A percentile compares a stretch with the other conserved stretches of the same genome.
Conservation (phyloP, 2,329 filamentous ascomycete genomes). For the Ophiosphaerella herpotricha region DNA sequence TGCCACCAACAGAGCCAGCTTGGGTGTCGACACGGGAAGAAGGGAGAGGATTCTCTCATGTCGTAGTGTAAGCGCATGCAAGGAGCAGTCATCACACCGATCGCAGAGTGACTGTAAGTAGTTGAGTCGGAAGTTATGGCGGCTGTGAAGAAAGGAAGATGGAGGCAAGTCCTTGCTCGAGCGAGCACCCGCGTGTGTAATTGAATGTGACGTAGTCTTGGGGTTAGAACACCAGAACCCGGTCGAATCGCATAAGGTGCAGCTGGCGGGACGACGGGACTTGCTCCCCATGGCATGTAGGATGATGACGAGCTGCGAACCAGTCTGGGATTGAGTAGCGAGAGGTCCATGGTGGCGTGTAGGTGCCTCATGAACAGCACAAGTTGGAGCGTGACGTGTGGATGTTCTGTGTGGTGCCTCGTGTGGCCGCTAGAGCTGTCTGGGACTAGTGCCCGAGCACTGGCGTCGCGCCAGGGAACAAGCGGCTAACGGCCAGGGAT, state of each 20-base stretch:
- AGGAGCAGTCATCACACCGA: slow-evolving; percentile 1
- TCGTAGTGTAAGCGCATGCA: background rate
- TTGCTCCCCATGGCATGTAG: too few relatives aligned
- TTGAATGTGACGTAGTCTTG: slow-evolving; percentile 1
- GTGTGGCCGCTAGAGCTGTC: too few relatives aligned
- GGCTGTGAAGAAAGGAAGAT: background rate
- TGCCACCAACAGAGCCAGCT: background rate
- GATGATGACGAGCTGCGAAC: too few relatives aligned
- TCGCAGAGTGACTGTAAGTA: slow-evolving; percentile 1
- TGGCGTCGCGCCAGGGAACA: slow-evolving; percentile 16
- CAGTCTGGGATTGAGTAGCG: too few relatives aligned
- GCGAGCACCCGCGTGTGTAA: slow-evolving; percentile 9
- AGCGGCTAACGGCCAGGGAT: slow-evolving; percentile 13
- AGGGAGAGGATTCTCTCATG: background rate
- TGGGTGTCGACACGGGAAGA: background rate
- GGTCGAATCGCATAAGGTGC: background rate
- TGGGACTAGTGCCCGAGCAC: background rate
- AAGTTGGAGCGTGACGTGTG: too few relatives aligned
- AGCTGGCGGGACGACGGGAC: background rate
- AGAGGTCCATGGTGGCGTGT: too few relatives aligned
- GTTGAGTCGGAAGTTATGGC: slow-evolving; percentile 5
- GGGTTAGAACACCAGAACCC: background rate
- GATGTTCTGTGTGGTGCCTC: too few relatives aligned
- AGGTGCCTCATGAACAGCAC: too few relatives aligned
- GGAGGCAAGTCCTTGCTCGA: background rate